These are phyloP conservation scores for Tricladium varicosporioides DNA, from an alignment of 2,329 filamentous ascomycete genomes.

Conservation along the genomic window DNA sequence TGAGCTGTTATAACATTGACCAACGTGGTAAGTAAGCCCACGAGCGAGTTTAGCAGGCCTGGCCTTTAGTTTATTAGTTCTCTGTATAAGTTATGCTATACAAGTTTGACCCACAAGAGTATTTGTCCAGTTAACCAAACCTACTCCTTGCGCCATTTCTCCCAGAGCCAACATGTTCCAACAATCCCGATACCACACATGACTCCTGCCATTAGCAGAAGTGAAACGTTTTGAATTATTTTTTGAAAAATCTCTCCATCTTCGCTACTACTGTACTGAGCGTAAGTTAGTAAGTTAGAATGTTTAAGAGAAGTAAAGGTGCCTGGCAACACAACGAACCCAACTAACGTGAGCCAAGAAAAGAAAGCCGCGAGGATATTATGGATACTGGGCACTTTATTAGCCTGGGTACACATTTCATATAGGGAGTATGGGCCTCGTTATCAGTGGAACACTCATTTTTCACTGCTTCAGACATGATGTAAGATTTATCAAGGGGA, in stretches of 20 bases:
- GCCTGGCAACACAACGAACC: conserved; percentile 10
- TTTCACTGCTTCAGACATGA: conserved; percentile 3
- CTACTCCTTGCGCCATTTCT: background rate
- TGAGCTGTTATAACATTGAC: conserved; percentile 6
- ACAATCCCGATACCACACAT: background rate
- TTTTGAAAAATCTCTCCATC: conserved; percentile 6
- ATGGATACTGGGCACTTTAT: background rate
- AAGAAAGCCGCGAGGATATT: conserved; percentile 9
- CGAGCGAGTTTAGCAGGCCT: conserved; percentile 4
- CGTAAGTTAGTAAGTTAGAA: conserved; percentile 4
- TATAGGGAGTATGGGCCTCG: conserved; percentile 5
- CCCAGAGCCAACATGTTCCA: background rate
- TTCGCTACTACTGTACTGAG: conserved; percentile 2
- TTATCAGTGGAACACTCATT: conserved; percentile 2
- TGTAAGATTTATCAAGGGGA: background rate
- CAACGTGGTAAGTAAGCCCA: conserved; percentile 3
- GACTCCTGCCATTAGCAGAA: conserved; percentile 21
- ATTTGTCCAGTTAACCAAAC: background rate
- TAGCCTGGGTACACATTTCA: conserved; percentile 2
- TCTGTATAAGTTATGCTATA: conserved; percentile 1
- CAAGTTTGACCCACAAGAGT: conserved; percentile 6
- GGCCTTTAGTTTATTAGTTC: conserved; percentile 6
- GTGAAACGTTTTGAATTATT: conserved; percentile 13
- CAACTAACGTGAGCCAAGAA: conserved; percentile 11
- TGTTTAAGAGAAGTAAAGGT: conserved; percentile 14